phyloP scores from a whole-genome alignment of 2,329 filamentous ascomycete genomes.

The Niveomyces coronatus region DNA sequence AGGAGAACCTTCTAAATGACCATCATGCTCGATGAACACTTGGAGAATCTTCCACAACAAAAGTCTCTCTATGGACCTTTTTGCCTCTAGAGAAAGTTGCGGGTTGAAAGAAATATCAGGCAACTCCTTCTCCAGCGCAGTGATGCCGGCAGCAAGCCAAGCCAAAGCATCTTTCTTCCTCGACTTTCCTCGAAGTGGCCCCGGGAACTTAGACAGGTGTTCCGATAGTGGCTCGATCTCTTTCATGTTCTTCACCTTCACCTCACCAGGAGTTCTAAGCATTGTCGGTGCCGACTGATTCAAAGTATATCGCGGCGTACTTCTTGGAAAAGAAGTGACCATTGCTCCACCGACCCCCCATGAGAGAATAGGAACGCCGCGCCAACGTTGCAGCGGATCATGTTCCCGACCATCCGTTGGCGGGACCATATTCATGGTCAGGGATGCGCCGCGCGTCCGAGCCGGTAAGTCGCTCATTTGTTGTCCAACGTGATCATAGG shows the following conservation, averaged over 20 bases:
- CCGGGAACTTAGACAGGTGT: conserved; percentile 71
- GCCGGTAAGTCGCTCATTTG: conserved; percentile 11
- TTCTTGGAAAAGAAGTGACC: conserved; percentile 78
- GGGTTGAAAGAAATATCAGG: conserved; percentile 39
- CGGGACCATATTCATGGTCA: conserved; percentile 46
- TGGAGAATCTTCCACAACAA: conserved; percentile 81
- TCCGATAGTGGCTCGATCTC: conserved; percentile 63
- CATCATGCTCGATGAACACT: conserved; percentile 78
- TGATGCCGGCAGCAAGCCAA: conserved; percentile 74
- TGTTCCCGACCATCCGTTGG: conserved; percentile 56
- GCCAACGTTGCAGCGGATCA: conserved; percentile 83
- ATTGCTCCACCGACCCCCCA: conserved; percentile 83
- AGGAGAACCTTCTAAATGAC: conserved; percentile 61
- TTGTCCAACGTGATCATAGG: conserved; percentile 15
- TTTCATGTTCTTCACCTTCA: conserved; percentile 67
- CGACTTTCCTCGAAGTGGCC: conserved; percentile 75
- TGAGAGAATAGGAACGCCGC: conserved; percentile 72
- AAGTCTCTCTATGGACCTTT: conserved; percentile 67
- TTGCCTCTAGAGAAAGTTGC: conserved; percentile 49
- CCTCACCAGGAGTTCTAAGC: conserved; percentile 70
- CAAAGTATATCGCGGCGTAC: conserved; percentile 75
- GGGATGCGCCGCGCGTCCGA: conserved; percentile 36
- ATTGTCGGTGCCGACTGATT: conserved; percentile 65
- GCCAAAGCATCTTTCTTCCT: conserved; percentile 89
- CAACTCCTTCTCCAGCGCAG: conserved; percentile 53